Base-by-base conservation (phyloP, 768 basidiomycete genomes). In the Pulveroboletus sp. region DNA sequence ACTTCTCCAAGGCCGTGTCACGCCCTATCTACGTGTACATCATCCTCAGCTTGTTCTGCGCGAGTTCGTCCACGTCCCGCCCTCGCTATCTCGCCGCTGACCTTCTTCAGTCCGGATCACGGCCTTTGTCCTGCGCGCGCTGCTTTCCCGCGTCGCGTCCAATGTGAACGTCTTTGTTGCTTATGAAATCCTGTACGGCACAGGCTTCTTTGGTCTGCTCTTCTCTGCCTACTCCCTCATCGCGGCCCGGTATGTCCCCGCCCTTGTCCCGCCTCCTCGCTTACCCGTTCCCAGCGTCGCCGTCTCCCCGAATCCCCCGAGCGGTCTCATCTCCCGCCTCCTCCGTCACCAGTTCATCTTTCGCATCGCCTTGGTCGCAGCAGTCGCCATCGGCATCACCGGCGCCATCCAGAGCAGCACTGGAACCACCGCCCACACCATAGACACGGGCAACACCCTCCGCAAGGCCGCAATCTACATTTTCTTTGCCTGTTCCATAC, bases 121-220 rank as follows among this genome's bases (percentile, higher is more conserved):
- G 0, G 59, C 51, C 1, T 57, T 62, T 14, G 19, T 57, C 43
- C 41, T 61, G n/a, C 59, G 63, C 4, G 55, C 54, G 0, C 2
- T 58, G 17, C 51, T 63, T 7, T 32, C 59, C 5, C 12, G 24
- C 35, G 63, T 56, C 6, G 12, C 50, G 1, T 27, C 61, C 20
- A 65, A 63, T 6, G 62, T 59, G 27, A 26, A 59, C 40, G 10
- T 64, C 10, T 23, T 68, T 20, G 44, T 70, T 24, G 62, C 70
- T 14, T 63, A 64, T 17, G 49, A 59, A 47, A 59, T 71, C 47
- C 34, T 72, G 16, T 71, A 71, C 57, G 68, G 64, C 53, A 58
- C 56, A 1, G 68, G 68, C 24, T 69, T 71, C 63, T 71, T 68
- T 27, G 55, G 62, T 40, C 11, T 63, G 1, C 45, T 63, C 38